A percentile compares a stretch with the other conserved stretches of the same genome.
These are phyloP conservation scores for Thielaviopsis populi DNA, from an alignment of 2,329 filamentous ascomycete genomes.

Conservation along the genomic window DNA sequence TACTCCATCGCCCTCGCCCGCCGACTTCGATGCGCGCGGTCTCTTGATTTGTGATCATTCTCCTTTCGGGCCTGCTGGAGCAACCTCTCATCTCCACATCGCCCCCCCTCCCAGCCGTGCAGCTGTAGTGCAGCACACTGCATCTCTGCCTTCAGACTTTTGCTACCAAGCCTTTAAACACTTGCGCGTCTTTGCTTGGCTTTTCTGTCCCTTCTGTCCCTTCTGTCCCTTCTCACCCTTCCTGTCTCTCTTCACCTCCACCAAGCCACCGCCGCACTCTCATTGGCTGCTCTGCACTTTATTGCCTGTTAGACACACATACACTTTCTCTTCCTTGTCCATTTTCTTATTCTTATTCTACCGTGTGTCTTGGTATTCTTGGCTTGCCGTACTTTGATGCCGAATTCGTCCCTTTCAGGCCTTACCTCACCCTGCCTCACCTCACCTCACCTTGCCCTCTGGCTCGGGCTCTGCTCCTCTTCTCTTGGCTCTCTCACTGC, in stretches of 20 bases:
- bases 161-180: background rate
- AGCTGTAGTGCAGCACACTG: background rate
- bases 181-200: conserved; percentile 10
- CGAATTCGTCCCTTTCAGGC: background rate
- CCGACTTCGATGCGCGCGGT: background rate
- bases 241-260: background rate
- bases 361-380: background rate
- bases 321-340: background rate
- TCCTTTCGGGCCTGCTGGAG: background rate
- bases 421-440: background rate
- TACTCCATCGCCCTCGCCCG: background rate
- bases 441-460: background rate
- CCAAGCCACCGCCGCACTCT: background rate
- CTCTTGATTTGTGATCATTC: background rate
- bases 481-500: background rate
- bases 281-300: background rate
- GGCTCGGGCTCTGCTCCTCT: too few relatives aligned
- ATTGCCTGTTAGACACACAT: background rate
- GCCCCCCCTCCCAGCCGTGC: background rate
- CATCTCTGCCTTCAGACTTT: background rate
- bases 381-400: background rate
- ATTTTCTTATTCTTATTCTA: background rate
- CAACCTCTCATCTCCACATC: background rate
- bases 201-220: background rate
- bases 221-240: background rate